phyloP scores from a whole-genome alignment of 2,329 filamentous ascomycete genomes.

The Fusarium fujikuroi region DNA sequence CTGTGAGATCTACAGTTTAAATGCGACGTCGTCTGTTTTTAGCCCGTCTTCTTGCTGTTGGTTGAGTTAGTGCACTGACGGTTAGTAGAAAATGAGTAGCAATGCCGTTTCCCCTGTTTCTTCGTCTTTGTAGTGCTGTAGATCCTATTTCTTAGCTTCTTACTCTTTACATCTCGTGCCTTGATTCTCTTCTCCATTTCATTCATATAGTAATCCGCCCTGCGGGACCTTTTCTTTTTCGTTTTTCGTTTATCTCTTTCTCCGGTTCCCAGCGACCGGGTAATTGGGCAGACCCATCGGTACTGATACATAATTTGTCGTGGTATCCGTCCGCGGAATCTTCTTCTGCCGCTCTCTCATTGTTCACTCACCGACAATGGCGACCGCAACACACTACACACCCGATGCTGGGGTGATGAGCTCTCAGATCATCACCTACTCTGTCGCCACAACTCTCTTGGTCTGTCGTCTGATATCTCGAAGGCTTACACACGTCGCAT shows the following conservation, averaged over 20 bases:
- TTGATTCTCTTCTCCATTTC: not conserved
- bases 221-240: not conserved
- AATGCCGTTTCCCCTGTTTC: not conserved
- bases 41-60: not conserved
- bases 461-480: slow-evolving; percentile 22
- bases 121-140: not conserved
- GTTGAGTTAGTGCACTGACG: slow-evolving; percentile 3
- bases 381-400: not conserved
- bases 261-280: not conserved
- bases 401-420: slow-evolving; percentile 29
- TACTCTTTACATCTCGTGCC: not conserved
- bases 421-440: slow-evolving; percentile 20
- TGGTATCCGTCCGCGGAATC: not conserved
- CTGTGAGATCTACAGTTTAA: slow-evolving; percentile 20
- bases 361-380: not conserved
- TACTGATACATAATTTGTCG: not conserved
- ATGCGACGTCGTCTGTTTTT: not conserved
- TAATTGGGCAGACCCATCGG: not conserved
- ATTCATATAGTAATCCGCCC: not conserved
- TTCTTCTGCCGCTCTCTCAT: not conserved
- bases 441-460: slow-evolving; percentile 11
- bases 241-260: not conserved
- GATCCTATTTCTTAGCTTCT: not conserved
- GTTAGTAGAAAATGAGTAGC: not conserved
- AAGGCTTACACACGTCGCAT: slow-evolving; percentile 16